Conservation (phyloP, 1,284 basidiomycete genomes). For the Fomitopsis palustris region DNA sequence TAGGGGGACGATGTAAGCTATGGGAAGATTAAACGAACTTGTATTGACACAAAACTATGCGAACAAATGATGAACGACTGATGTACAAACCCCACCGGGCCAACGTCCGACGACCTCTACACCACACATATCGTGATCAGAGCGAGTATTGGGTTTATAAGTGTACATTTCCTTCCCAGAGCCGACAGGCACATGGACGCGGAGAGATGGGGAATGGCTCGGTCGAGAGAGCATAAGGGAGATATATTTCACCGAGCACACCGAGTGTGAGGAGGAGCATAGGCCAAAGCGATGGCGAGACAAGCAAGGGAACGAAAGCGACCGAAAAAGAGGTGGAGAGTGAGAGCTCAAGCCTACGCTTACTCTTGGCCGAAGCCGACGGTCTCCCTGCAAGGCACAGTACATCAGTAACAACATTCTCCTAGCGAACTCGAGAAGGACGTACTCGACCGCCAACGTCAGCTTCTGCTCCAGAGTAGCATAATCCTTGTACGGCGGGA, state of each 20-base stretch:
- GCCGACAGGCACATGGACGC: not conserved
- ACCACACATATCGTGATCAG: not conserved
- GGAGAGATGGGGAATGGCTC: not conserved
- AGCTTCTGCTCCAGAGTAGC: constrained; percentile 88
- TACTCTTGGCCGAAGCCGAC: constrained; percentile 45
- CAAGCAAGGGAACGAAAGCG: not conserved
- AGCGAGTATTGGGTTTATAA: not conserved
- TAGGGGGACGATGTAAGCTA: not conserved
- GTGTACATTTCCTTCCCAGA: not conserved
- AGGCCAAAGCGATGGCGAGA: not conserved
- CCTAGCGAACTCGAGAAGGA: constrained; percentile 14
- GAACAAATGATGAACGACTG: not conserved
- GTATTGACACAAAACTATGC: constrained; percentile 1
- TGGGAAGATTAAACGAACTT: not conserved
- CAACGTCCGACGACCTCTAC: not conserved
- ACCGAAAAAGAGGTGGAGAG: not conserved
- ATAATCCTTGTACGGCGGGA: constrained; percentile 91
- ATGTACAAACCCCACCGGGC: constrained; percentile 1
- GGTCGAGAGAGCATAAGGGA: not conserved
- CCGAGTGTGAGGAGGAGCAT: not conserved
- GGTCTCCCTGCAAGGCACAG: constrained; percentile 33
- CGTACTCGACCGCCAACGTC: constrained; percentile 86
- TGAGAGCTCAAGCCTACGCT: not conserved
- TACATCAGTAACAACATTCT: constrained; percentile 7
- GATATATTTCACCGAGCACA: not conserved